These are phyloP conservation scores for Oryza officinalis DNA, from an alignment of 176 grass and related monocot species.

Conservation along the genomic window DNA sequence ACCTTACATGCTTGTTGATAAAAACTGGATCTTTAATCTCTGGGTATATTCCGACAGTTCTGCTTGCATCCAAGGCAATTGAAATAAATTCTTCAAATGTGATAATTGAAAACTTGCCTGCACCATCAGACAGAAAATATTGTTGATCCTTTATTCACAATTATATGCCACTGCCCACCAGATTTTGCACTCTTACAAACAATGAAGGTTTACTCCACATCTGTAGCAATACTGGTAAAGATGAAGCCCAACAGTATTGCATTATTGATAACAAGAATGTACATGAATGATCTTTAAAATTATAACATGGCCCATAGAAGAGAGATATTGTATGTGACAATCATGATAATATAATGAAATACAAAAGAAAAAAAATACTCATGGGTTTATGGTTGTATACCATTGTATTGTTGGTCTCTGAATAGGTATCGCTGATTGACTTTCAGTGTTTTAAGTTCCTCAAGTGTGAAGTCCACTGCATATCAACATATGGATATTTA, in stretches of 20 bases:
- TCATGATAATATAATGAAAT: neutral
- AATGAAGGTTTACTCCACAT: neutral
- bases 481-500: constrained; percentile 23
- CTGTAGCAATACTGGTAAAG: neutral
- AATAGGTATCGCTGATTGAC: constrained; percentile 70
- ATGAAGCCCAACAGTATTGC: neutral
- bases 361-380: neutral
- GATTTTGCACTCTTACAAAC: neutral
- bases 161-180: neutral
- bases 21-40: constrained; percentile 96
- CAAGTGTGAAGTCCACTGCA: constrained; percentile 78
- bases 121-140: constrained; percentile 12
- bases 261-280: neutral
- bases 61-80: constrained; percentile 74
- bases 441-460: constrained; percentile 76
- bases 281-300: constrained; percentile 13
- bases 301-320: constrained; percentile 6
- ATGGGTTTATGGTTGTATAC: constrained; percentile 31
- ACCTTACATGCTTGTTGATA: constrained; percentile 93
- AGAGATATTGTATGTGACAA: neutral
- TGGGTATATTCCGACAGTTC: constrained; percentile 93
- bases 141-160: constrained; percentile 25
- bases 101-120: constrained; percentile 82
- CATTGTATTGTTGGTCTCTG: constrained; percentile 80
- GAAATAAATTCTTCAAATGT: constrained; percentile 97